These are phyloP conservation scores for Yarrowia deformans DNA, from an alignment of 805 yeast genomes.

Conservation along the genomic window DNA sequence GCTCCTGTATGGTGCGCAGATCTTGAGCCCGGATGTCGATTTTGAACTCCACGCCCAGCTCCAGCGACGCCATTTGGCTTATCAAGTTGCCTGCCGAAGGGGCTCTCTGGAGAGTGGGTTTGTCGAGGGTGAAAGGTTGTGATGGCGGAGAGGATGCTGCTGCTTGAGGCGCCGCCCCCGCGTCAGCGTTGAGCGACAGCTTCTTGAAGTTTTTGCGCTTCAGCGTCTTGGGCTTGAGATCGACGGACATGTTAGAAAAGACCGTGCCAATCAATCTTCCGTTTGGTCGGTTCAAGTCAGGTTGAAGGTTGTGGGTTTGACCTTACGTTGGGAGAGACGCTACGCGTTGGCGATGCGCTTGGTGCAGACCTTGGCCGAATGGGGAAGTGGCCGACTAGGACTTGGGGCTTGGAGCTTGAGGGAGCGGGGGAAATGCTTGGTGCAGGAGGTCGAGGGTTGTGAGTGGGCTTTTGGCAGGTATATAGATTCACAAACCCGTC, in stretches of 20 bases:
- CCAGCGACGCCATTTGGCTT: constrained; percentile 56
- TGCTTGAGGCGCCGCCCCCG: constrained; percentile 40
- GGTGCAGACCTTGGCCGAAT: constrained; percentile 23
- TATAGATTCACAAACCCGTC: neutral
- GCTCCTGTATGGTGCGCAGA: constrained; percentile 71
- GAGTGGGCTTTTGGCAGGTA: no score
- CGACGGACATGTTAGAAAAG: constrained; percentile 18
- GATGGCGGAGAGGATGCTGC: neutral
- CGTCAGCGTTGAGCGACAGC: constrained; percentile 52
- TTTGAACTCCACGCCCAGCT: constrained; percentile 62
- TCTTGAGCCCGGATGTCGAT: constrained; percentile 67
- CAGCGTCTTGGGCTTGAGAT: constrained; percentile 52
- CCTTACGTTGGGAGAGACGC: constrained; percentile 33
- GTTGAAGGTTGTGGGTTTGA: constrained; percentile 15
- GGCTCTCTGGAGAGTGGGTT: constrained; percentile 33
- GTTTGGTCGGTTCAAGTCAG: constrained; percentile 1
- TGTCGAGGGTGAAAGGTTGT: constrained; percentile 39
- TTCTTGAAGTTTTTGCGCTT: constrained; percentile 67
- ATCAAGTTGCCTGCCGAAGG: constrained; percentile 36
- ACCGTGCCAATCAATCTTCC: neutral
- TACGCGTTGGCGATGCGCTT: constrained; percentile 37
- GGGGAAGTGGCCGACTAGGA: neutral
- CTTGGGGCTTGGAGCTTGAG: no score
- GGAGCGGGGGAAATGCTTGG: no score
- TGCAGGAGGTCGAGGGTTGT: no score